Evolutionary conservation across 176 grass and related monocot species (phyloP).

Genomic region (Oryza meridionalis): DNA sequence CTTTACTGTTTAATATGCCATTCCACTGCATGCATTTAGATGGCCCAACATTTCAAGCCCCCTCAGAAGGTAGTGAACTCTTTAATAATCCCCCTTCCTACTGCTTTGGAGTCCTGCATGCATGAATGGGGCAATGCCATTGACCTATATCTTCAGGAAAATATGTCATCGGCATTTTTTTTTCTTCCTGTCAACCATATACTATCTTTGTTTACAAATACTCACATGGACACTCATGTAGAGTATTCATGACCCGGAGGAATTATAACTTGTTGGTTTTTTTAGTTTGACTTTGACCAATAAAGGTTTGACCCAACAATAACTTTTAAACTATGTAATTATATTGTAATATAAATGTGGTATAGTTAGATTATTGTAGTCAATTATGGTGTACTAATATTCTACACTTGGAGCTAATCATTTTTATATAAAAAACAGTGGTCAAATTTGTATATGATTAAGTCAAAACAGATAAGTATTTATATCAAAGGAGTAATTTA

Average conservation of each 20-base stretch:
- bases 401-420: not conserved
- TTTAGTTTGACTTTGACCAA: not conserved
- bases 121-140: not conserved
- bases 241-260: not conserved
- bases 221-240: not conserved
- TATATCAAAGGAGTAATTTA: no score
- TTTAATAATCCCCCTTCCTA: constrained; percentile 6
- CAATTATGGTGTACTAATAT: not conserved
- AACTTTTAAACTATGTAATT: not conserved
- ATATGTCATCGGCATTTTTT: not conserved
- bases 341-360: not conserved
- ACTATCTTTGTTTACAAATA: not conserved
- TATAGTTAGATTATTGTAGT: not conserved
- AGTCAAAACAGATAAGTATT: not conserved
- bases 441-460: not conserved
- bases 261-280: not conserved
- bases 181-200: not conserved
- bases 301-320: not conserved
- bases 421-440: not conserved
- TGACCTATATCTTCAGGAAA: not conserved
- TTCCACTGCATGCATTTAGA: constrained; percentile 42
- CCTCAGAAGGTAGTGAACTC: not conserved
- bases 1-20: constrained; percentile 52
- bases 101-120: constrained; percentile 13
- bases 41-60: constrained; percentile 10